Conservation (phyloP, 2,329 filamentous ascomycete species). For the Macroventuria anomochaeta region DNA sequence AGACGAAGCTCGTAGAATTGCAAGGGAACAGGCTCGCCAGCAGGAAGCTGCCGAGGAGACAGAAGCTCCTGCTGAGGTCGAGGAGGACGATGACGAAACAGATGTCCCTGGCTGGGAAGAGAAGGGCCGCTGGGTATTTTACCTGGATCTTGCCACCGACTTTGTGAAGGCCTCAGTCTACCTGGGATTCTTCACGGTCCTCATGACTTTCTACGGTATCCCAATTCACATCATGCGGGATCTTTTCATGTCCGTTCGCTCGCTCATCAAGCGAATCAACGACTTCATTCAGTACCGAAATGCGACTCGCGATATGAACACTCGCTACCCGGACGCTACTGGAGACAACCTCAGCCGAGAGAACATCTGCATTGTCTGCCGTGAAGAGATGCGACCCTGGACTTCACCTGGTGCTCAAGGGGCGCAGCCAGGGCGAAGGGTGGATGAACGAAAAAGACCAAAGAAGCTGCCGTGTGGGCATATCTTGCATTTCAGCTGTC, state of each 20-base stretch:
- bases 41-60: constrained; percentile 50
- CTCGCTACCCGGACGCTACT: constrained; percentile 86
- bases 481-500: constrained; percentile 90
- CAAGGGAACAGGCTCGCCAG: constrained; percentile 73
- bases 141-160: constrained; percentile 84
- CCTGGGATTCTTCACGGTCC: constrained; percentile 87
- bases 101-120: constrained; percentile 96
- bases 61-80: constrained; percentile 51
- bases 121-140: constrained; percentile 91
- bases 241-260: constrained; percentile 90
- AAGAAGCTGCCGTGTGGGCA: constrained; percentile 98
- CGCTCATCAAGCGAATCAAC: constrained; percentile 86
- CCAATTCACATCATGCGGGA: constrained; percentile 97
- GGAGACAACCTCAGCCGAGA: constrained; percentile 82
- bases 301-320: constrained; percentile 92
- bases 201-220: constrained; percentile 91
- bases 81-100: constrained; percentile 88
- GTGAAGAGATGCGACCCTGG: constrained; percentile 93
- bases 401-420: constrained; percentile 56
- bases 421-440: constrained; percentile 48
- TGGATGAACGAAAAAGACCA: constrained; percentile 82
- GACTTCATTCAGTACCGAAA: constrained; percentile 90
- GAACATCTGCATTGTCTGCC: constrained; percentile 96
- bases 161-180: constrained; percentile 92
- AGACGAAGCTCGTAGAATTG: constrained; percentile 48